Percentiles rank a stretch among this genome's conserved stretches.
Evolutionary conservation across 352 stramenopile species (phyloP).

Genomic region (Phytopythium ostracodes): DNA sequence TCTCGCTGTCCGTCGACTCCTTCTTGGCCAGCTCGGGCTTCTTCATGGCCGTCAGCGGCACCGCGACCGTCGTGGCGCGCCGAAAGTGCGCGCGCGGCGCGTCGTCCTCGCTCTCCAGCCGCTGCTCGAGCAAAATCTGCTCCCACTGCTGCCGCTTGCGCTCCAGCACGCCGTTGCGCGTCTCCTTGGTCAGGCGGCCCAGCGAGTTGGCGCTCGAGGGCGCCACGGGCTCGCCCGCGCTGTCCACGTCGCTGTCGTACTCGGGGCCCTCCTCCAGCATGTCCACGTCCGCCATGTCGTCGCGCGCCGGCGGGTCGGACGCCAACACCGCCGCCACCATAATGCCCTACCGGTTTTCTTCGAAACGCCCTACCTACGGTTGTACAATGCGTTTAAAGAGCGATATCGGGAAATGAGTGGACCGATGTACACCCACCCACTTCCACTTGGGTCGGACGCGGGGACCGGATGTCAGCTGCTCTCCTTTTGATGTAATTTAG

Average conservation of each 20-base stretch:
- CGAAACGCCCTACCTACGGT: neutral
- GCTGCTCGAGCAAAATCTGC: neutral
- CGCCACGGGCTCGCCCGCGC: conserved; percentile 2
- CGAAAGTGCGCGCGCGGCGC: conserved; percentile 27
- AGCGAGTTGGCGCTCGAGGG: neutral
- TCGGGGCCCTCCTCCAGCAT: conserved; percentile 14
- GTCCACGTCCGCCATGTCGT: neutral
- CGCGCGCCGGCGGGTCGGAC: no score
- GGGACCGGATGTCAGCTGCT: neutral
- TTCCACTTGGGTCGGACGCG: neutral
- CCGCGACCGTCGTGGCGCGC: conserved; percentile 47
- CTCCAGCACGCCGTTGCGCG: neutral
- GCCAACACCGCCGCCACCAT: neutral
- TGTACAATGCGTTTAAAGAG: neutral
- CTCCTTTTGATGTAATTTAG: neutral
- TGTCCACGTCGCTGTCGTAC: conserved; percentile 13
- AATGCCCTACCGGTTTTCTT: neutral
- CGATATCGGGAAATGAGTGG: neutral
- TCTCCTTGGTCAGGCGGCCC: conserved; percentile 3
- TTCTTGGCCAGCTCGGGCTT: conserved; percentile 11
- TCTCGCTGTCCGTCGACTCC: conserved; percentile 15
- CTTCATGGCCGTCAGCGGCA: conserved; percentile 17
- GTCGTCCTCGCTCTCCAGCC: neutral
- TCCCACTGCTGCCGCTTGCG: conserved; percentile 5
- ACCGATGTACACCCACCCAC: neutral